Evolutionary conservation across 805 yeast genomes (phyloP), one percentile per base, ranked within the genome.

Genomic region (Candida maris): DNA sequence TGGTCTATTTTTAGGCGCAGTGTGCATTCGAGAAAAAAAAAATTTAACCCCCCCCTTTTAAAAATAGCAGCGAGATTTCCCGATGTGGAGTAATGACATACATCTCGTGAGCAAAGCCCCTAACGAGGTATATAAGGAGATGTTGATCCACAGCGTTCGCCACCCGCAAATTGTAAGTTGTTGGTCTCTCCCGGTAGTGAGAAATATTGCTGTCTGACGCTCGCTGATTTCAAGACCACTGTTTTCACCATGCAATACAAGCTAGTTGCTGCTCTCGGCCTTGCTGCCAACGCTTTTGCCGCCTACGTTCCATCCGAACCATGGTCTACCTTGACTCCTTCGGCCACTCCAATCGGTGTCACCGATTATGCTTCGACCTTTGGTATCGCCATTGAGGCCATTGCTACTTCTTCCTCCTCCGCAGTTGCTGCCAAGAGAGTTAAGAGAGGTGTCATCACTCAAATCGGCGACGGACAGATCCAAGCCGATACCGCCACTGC

Each of bases 321-420:
- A 51, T 82, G 84, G 84, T 61, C 82, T 37, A 79, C 87, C 37
- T 70, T 83, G 60, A 81, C 88, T 25, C 89, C 93, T 48, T 39
- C 60, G 27, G 74, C 73, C 32, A 53, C 71, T 31, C 69, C 70
- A 42, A 47, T 75, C 8, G 77, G 78, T 52, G 81, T 77, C 43
- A 75, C 85, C 32, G 76, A 76, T 50, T 74, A 73, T 70, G 39
- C 75, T 23, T 57, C 65, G 30, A 56, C 71, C 33, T 82, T 82
- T 52, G 91, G 89, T 65, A 81, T 82, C 52, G 83, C 82, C 41
- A 77, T 82, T 45, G 63, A 71, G 55, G 64, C 70, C 25, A 61
- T 64, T 39, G 65, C 71, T 40, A 47, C 60, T 27, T 49, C 63
- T 30, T 60, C 65, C 26, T 31, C 42, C 19, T 34, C 40, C 33